These are phyloP conservation scores for Colletotrichum tanaceti DNA, from an alignment of 2,329 filamentous ascomycete genomes.

Conservation along the genomic window DNA sequence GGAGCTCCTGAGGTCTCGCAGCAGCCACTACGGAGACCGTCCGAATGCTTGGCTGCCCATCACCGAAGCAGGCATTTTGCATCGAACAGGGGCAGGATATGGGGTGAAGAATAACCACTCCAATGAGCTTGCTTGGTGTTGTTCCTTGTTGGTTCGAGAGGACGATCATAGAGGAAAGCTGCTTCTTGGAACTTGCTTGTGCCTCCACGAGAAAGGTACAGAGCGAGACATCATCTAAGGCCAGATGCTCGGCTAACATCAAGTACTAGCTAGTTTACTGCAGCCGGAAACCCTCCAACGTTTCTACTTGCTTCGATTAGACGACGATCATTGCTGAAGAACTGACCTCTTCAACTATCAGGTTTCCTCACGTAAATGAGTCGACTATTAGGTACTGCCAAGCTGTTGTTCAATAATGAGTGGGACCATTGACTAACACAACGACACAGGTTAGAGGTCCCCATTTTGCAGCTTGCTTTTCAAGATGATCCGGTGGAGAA, in stretches of 20 bases:
- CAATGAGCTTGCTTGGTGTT: not conserved
- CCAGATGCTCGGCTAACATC: not conserved
- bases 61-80: not conserved
- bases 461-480: not conserved
- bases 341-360: not conserved
- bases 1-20: not conserved
- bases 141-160: not conserved
- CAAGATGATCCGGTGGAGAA: not conserved
- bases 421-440: slow-evolving; percentile 33
- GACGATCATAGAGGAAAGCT: not conserved
- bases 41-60: not conserved
- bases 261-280: not conserved
- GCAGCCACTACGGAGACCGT: no score
- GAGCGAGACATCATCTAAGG: not conserved
- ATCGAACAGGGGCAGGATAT: not conserved
- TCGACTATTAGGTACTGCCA: slow-evolving; percentile 36
- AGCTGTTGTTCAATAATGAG: slow-evolving; percentile 16
- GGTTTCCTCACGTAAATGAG: slow-evolving; percentile 4
- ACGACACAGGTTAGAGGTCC: not conserved
- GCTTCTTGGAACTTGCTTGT: not conserved
- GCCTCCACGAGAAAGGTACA: not conserved
- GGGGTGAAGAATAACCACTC: not conserved
- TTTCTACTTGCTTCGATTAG: not conserved
- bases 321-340: not conserved
- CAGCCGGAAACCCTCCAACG: not conserved